A percentile compares a stretch with the other conserved stretches of the same genome.
Evolutionary conservation across 2,329 filamentous ascomycete species (phyloP).

Genomic region (Colletotrichum tropicicola): DNA sequence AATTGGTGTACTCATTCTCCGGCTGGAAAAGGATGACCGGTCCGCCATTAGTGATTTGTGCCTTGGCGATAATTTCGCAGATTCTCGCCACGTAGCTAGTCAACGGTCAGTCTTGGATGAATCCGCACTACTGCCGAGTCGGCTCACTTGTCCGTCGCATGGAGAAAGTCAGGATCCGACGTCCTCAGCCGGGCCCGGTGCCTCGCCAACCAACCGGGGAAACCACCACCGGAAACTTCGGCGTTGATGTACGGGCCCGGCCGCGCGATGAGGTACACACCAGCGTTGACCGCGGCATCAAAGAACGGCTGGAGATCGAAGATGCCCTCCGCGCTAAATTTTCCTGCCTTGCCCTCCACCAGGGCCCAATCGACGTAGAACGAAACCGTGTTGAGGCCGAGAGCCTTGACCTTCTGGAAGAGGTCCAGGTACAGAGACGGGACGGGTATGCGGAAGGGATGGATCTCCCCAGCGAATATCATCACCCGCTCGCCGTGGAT

Average conservation of each 20-base stretch:
- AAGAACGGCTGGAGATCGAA: slow-evolving; percentile 81
- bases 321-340: slow-evolving; percentile 75
- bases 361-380: slow-evolving; percentile 85
- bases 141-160: slow-evolving; percentile 71
- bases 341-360: slow-evolving; percentile 76
- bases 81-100: slow-evolving; percentile 64
- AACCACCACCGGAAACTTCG: slow-evolving; percentile 79
- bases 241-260: slow-evolving; percentile 84
- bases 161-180: slow-evolving; percentile 66
- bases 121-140: too few species aligned
- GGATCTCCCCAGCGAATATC: slow-evolving; percentile 78
- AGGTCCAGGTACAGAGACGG: slow-evolving; percentile 70
- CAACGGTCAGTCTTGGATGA: background rate
- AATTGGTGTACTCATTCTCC: slow-evolving; percentile 82
- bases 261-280: slow-evolving; percentile 79
- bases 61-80: slow-evolving; percentile 69
- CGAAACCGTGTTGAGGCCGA: slow-evolving; percentile 82
- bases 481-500: slow-evolving; percentile 75
- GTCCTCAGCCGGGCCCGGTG: slow-evolving; percentile 73
- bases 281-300: slow-evolving; percentile 75
- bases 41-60: slow-evolving; percentile 84
- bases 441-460: slow-evolving; percentile 67
- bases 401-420: slow-evolving; percentile 83
- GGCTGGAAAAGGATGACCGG: slow-evolving; percentile 82
- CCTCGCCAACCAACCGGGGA: slow-evolving; percentile 81